A percentile compares a stretch with the other conserved stretches of the same genome.
phyloP scores from a whole-genome alignment of 2,329 filamentous ascomycete species.

The Pseudonectria buxi region DNA sequence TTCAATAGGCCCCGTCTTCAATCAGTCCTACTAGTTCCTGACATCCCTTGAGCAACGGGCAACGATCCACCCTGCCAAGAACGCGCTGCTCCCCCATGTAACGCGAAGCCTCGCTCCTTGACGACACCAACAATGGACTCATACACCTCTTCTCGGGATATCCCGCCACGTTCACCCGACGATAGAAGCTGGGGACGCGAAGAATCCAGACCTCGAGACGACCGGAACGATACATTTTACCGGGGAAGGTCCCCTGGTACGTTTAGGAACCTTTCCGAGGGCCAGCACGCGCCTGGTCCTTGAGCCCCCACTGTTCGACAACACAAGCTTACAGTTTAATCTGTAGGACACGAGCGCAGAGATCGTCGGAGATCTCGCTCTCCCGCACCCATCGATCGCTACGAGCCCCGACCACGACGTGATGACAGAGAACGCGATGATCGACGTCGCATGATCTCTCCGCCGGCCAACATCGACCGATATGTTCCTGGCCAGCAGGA shows the following conservation, averaged over 20 bases:
- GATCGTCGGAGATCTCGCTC: constrained; percentile 64
- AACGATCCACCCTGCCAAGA: constrained; percentile 6
- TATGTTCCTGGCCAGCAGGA: constrained; percentile 71
- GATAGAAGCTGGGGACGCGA: constrained; percentile 50
- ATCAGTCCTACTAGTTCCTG: constrained; percentile 17
- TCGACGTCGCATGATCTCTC: constrained; percentile 52
- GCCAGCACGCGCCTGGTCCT: not conserved
- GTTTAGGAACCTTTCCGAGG: constrained; percentile 24
- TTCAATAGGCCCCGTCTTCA: constrained; percentile 38
- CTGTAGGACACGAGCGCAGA: constrained; percentile 49
- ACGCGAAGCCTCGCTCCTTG: constrained; percentile 9
- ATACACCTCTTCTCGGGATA: constrained; percentile 47
- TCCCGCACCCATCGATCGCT: constrained; percentile 64
- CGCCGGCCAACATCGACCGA: constrained; percentile 70
- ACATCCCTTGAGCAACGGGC: constrained; percentile 6
- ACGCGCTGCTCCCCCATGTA: constrained; percentile 8
- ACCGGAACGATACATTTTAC: constrained; percentile 54
- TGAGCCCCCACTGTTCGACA: not conserved
- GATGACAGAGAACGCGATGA: constrained; percentile 62
- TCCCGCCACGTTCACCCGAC: constrained; percentile 43
- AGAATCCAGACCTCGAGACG: constrained; percentile 44
- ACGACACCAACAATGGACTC: constrained; percentile 42
- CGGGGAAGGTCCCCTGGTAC: constrained; percentile 65
- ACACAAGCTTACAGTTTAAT: constrained; percentile 8
- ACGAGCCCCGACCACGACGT: constrained; percentile 63